Evolutionary conservation across 352 stramenopile genomes (phyloP), one percentile per base, ranked within the genome.

Genomic region (Phytophthora citrophthora): DNA sequence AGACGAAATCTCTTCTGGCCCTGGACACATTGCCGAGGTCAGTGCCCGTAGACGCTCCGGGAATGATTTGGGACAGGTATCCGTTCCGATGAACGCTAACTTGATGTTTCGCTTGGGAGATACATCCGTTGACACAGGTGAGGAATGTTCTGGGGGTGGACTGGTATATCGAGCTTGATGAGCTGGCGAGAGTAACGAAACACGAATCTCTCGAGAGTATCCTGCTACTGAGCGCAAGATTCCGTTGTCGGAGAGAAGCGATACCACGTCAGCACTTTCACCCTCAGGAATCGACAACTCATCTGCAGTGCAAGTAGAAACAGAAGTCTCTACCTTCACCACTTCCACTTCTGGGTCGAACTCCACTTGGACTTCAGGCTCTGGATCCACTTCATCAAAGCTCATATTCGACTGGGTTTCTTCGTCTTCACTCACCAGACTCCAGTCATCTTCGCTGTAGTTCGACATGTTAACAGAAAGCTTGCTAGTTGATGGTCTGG

Each of bases 391-490:
- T 70, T 85, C 55, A 18, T 72, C 55, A 23, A 74, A 70, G 48
- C 69, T 81, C 50, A 32, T 54, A 15, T 65, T 64, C 8, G 53
- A 65, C 29, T 51, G 18, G 10, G 51, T 34, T 9, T 72, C 74
- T 54, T 77, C 75, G 20, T 79, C 65, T 39, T 76, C 64, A 50
- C 79, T 83, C 41, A 90, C 46, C 55, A 81, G 49, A 26, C 79
- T 86, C 81, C 81, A 91, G 24, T 87, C 82, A 47, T 91, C 79
- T 40, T 81, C 69, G 39, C 65, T 74, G 59, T 36, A 48, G 45
- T 49, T 65, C 9, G 49, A 26, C 66, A 69, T 70, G 16, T 40
- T 29, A 39, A 43, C 11, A 11, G 27, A 18, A 54, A 49, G 23
- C 38, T 38, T 34, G 49, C 13, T 39, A 1, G 18, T 39, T 36